Conservation (phyloP, 345 rosid species). For the Citrus sinensis region DNA sequence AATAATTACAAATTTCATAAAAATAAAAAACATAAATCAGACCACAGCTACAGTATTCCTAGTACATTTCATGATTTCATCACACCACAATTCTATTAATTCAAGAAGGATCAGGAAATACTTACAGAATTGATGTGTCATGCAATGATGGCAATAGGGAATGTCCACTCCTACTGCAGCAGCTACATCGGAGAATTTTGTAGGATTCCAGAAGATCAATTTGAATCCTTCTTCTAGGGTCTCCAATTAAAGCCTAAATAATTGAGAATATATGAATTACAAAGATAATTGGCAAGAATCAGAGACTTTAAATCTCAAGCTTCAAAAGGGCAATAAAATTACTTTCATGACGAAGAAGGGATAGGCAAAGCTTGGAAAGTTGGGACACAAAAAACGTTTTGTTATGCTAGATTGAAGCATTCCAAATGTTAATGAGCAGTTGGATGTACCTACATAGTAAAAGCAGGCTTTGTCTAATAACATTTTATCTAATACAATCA, state of each 20-base stretch:
- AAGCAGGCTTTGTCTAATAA: not conserved
- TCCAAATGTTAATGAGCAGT: not conserved
- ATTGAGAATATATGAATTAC: not conserved
- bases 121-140: conserved; percentile 90
- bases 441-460: not conserved
- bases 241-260: conserved; percentile 83
- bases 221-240: conserved; percentile 83
- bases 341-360: not conserved
- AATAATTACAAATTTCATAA: not conserved
- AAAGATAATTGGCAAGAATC: not conserved
- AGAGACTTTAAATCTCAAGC: not conserved
- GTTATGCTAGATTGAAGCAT: not conserved
- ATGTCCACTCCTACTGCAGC: conserved; percentile 52
- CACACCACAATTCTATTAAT: not conserved
- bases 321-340: not conserved
- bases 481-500: not conserved
- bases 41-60: not conserved
- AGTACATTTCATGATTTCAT: not conserved
- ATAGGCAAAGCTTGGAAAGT: not conserved
- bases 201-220: conserved; percentile 77
- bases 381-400: not conserved
- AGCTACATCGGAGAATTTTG: conserved; percentile 56
- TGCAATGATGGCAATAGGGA: conserved; percentile 63
- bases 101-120: conserved; percentile 1
- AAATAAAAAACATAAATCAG: not conserved